Evolutionary conservation across 78 protist genomes (phyloP).

Genomic region (Reticulomyxa filosa): DNA sequence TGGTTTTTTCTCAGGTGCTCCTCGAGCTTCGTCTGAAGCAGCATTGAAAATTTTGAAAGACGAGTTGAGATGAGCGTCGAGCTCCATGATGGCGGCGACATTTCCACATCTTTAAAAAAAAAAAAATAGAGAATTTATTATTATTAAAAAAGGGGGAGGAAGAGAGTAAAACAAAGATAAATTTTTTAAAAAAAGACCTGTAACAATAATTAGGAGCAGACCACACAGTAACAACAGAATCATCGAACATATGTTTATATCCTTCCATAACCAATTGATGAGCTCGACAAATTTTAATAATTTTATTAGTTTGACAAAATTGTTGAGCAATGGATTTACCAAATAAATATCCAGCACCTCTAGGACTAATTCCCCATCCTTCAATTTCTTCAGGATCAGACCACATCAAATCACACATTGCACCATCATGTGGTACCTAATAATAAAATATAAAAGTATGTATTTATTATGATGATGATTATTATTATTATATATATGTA

Average conservation of each 20-base stretch:
- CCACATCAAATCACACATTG: constrained; percentile 98
- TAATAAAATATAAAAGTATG: background rate
- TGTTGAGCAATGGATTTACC: too few species aligned
- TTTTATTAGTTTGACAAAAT: too few species aligned
- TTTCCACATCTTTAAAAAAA: constrained; percentile 72
- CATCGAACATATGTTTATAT: constrained; percentile 77
- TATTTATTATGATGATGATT: background rate
- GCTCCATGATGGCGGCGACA: constrained; percentile 80
- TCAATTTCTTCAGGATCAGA: constrained; percentile 77
- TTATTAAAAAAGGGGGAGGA: constrained; percentile 2
- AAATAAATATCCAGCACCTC: constrained; percentile 98
- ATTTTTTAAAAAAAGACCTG: constrained; percentile 23
- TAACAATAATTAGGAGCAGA: constrained; percentile 98
- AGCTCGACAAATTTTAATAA: constrained; percentile 92
- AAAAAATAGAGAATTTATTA: too few species aligned
- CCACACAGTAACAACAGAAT: constrained; percentile 91
- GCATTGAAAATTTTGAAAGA: constrained; percentile 73
- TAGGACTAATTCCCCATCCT: constrained; percentile 85
- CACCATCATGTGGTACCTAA: constrained; percentile 97
- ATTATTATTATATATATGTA: background rate
- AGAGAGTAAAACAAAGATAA: background rate
- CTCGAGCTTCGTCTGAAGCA: constrained; percentile 56
- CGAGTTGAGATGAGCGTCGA: constrained; percentile 52
- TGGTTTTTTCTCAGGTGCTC: constrained; percentile 58
- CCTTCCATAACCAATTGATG: constrained; percentile 99